Percentiles rank a stretch among this genome's conserved stretches.
These are phyloP conservation scores for Beta lomatogona DNA, from an alignment of 179 eudicot species.

Conservation along the genomic window DNA sequence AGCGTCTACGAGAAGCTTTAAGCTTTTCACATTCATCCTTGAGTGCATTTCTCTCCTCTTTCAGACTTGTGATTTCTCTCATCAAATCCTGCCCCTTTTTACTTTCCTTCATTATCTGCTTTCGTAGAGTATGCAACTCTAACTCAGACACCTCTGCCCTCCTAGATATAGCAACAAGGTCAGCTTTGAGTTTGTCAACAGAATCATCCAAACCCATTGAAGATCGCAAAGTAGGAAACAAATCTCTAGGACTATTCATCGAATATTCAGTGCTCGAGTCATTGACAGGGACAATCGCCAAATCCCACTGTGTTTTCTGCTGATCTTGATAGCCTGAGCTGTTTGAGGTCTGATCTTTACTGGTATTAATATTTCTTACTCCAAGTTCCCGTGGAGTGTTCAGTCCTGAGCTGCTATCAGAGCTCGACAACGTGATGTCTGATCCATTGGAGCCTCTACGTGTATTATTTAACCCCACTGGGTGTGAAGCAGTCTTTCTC, in stretches of 20 bases:
- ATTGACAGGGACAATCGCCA: constrained; percentile 56
- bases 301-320: constrained; percentile 58
- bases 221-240: constrained; percentile 40
- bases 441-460: constrained; percentile 74
- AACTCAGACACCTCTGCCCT: constrained; percentile 77
- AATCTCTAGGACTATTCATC: constrained; percentile 57
- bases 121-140: constrained; percentile 83
- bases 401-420: constrained; percentile 71
- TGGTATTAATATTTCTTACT: constrained; percentile 31
- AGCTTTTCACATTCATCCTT: constrained; percentile 69
- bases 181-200: constrained; percentile 69
- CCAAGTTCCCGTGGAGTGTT: constrained; percentile 63
- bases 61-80: constrained; percentile 59
- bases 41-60: constrained; percentile 71
- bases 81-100: constrained; percentile 82
- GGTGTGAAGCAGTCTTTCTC: constrained; percentile 44
- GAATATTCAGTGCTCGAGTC: constrained; percentile 65
- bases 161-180: constrained; percentile 62
- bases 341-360: constrained; percentile 34
- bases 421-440: constrained; percentile 77
- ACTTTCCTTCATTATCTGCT: constrained; percentile 89
- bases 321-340: constrained; percentile 35
- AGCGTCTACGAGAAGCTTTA: constrained; percentile 46
- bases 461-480: constrained; percentile 43
- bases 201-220: constrained; percentile 51